These are phyloP conservation scores for Camellia granthamiana DNA, from an alignment of 148 eudicot genomes.

Conservation along the genomic window DNA sequence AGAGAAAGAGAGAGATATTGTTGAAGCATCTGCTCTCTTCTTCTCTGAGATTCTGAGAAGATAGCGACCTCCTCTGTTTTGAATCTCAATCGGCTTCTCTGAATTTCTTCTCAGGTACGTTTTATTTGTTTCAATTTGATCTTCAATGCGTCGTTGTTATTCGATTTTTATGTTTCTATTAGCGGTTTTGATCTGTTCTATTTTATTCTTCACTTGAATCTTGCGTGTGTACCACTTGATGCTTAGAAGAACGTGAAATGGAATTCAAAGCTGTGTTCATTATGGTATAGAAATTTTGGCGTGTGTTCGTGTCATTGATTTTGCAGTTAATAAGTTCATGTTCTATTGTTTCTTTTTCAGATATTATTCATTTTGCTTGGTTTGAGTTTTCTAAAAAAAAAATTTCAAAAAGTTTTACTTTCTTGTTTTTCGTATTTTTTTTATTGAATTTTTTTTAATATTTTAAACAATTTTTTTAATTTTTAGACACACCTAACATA, in stretches of 20 bases:
- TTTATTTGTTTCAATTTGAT: neutral
- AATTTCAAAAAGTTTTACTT: too few species aligned
- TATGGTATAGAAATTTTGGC: too few species aligned
- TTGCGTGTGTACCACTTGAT: neutral
- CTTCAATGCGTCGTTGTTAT: neutral
- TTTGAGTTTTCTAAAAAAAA: too few species aligned
- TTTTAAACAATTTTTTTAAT: too few species aligned
- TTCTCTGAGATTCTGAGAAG: neutral
- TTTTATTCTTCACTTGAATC: neutral
- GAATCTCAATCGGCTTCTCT: slow-evolving; percentile 1
- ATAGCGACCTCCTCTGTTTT: neutral
- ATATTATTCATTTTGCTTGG: too few species aligned
- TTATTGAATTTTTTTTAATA: too few species aligned
- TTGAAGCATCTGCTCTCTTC: neutral
- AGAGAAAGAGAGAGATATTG: slow-evolving; percentile 6
- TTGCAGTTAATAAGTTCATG: neutral
- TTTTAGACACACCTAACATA: too few species aligned
- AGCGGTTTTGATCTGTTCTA: neutral
- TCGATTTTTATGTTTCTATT: neutral
- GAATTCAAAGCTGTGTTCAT: too few species aligned
- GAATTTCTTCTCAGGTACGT: neutral
- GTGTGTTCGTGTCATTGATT: neutral
- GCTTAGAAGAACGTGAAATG: too few species aligned
- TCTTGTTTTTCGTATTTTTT: too few species aligned
- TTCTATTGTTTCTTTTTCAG: neutral